phyloP scores from a whole-genome alignment of 805 yeast genomes.

The Pichia heedii region DNA sequence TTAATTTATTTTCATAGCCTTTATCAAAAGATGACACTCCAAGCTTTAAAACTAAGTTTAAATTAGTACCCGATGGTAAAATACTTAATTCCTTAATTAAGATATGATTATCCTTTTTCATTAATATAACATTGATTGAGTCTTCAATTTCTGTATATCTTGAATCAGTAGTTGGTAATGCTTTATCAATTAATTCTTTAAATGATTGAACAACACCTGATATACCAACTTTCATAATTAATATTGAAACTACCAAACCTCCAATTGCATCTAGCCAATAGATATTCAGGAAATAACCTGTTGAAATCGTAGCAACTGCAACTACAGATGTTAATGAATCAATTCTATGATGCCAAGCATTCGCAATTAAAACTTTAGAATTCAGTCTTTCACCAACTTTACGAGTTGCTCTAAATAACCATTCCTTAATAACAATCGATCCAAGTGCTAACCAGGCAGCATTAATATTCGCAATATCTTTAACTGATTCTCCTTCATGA shows the following conservation, averaged over 20 bases:
- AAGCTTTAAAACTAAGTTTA: constrained; percentile 31
- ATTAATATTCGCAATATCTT: constrained; percentile 45
- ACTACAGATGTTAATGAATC: constrained; percentile 89
- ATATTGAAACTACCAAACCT: constrained; percentile 73
- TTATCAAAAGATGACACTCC: constrained; percentile 25
- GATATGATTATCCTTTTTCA: constrained; percentile 26
- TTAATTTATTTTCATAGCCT: constrained; percentile 21
- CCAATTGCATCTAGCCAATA: constrained; percentile 90
- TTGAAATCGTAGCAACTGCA: constrained; percentile 79
- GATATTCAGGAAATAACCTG: constrained; percentile 69
- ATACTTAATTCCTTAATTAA: constrained; percentile 35
- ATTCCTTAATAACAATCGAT: constrained; percentile 79
- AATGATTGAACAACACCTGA: constrained; percentile 62
- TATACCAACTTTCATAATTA: constrained; percentile 80
- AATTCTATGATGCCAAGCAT: constrained; percentile 98
- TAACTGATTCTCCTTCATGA: constrained; percentile 28
- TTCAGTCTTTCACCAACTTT: constrained; percentile 68
- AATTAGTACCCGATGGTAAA: constrained; percentile 46
- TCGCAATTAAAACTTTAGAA: constrained; percentile 87
- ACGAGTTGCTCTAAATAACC: constrained; percentile 77
- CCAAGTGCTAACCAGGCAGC: constrained; percentile 97
- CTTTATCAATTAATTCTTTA: constrained; percentile 70
- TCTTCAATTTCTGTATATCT: constrained; percentile 35
- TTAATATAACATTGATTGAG: constrained; percentile 25
- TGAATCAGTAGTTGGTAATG: constrained; percentile 43